phyloP scores from a whole-genome alignment of 805 yeast genomes.

The Wickerhamiella vanderwaltii region DNA sequence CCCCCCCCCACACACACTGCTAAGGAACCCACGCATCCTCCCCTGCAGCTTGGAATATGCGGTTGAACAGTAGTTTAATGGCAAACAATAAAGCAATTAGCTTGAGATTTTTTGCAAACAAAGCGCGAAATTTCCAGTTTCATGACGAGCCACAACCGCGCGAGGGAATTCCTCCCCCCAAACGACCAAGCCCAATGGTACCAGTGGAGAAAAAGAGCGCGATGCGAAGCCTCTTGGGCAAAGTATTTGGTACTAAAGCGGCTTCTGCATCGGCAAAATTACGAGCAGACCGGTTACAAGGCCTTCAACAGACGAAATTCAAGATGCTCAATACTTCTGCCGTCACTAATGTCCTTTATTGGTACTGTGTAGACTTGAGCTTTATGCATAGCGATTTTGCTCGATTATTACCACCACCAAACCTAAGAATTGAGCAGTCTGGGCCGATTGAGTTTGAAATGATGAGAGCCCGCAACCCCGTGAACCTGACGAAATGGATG shows the following conservation, averaged over 20 bases:
- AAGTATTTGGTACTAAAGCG: conserved; percentile 6
- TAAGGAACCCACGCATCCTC: too few relatives aligned
- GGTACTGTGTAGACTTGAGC: conserved; percentile 26
- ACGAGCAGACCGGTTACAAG: conserved; percentile 4
- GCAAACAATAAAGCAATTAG: too few relatives aligned
- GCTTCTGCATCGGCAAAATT: conserved; percentile 1
- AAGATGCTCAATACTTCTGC: conserved; percentile 18
- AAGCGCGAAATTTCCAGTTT: not conserved
- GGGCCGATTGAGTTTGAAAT: conserved; percentile 28
- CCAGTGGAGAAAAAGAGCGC: conserved; percentile 8
- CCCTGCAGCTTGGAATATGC: too few relatives aligned
- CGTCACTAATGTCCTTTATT: conserved; percentile 25
- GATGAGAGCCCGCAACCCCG: conserved; percentile 39
- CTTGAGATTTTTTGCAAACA: not conserved
- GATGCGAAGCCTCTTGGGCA: conserved; percentile 11
- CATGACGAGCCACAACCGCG: not conserved
- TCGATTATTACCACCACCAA: conserved; percentile 24
- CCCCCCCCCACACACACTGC: too few relatives aligned
- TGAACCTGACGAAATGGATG: conserved; percentile 34
- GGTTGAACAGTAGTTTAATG: too few relatives aligned
- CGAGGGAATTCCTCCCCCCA: conserved; percentile 10
- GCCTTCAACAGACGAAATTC: conserved; percentile 4
- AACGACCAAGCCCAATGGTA: conserved; percentile 13
- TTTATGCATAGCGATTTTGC: conserved; percentile 25
- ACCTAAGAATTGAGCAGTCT: conserved; percentile 16